Evolutionary conservation across 768 basidiomycete genomes (phyloP), one percentile per base, ranked within the genome.

Genomic region (Glaciozyma martinii): DNA sequence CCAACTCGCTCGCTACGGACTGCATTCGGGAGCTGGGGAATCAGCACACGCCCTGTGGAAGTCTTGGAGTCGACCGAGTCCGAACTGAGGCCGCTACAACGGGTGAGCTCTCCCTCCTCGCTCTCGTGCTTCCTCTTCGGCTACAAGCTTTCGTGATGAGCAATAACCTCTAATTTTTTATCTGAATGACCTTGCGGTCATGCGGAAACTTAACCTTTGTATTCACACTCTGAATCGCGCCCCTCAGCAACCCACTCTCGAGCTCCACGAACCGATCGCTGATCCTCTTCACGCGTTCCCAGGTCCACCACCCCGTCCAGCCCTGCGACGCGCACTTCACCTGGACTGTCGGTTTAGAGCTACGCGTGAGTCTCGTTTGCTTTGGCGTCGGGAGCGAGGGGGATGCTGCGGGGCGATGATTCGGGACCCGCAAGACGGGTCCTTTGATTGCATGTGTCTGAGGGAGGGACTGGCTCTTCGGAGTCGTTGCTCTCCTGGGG

Each of bases 371-470:
- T 25, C 19, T 47, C 46, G 21, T 47, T 47, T n/a, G n/a, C n/a
- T 47, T 23, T 18, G 50, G 29, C 3, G n/a, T 5, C 23, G 46
- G 46, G n/a, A 47, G 46, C 3, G 5, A n/a, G 46, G 44, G 44
- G 23, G 16, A 6, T 6, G 46, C 46, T 7, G n/a, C 8, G 46
- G 46, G 19, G 46, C 21, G 46, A 47, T 47, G 46, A 47, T 21
- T n/a, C 21, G 46, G 21, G 46, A 30, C 32, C 53, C 18, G 53
- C 29, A 19, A 18, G 5, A 10, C 53, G 29, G 15, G 32, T 30
- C 32, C 53, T 19, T 19, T 30, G 53, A 54, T 54, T 54, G 53
- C 53, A 54, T 54, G 53, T 54, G 53, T 54, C 53, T 30, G 53
- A 54, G 37, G 37, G 53, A 54, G 21, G 46, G 46, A n/a, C 5